Evolutionary conservation across 1,284 basidiomycete species (phyloP), one percentile per base, ranked within the genome.

Genomic region (Puccinia polysora): DNA sequence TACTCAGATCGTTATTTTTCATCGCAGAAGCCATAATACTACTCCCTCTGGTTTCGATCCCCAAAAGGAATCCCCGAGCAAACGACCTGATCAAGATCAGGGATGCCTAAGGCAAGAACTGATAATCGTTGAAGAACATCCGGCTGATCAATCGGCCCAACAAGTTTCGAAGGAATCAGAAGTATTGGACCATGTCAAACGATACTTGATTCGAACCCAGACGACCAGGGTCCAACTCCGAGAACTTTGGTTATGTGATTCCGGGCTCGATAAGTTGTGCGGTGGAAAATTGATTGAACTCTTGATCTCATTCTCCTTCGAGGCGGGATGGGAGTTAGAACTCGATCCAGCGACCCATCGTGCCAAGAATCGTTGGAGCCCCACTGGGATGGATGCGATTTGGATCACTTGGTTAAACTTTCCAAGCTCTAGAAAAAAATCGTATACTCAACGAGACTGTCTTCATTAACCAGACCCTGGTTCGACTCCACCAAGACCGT

Each of bases 1-100:
- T 3, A 70, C 67, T 38, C 67, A 70, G 36, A 49, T 38, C 18
- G 67, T 55, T 4, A 40, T 70, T 30, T 70, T 70, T 23, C 36
- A 45, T 6, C 56, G 40, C 18, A 23, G 36, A 23, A 23, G 28
- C 14, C 2, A 43, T n/a, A n/a, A n/a, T n/a, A n/a, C n/a, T n/a
- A n/a, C n/a, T n/a, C n/a, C n/a, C n/a, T n/a, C n/a, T n/a, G n/a
- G n/a, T n/a, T n/a, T n/a, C n/a, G n/a, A n/a, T n/a, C n/a, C n/a
- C n/a, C n/a, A n/a, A n/a, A n/a, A n/a, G n/a, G n/a, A n/a, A n/a
- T n/a, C n/a, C n/a, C n/a, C n/a, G 15, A 58, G 34, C 5, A 32
- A 23, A 58, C 23, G 34, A 32, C 4, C 18, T 4, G 28, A 56
- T 4, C 20, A 23, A 20, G 56, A 23, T 18, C 18, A 20, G n/a